Evolutionary conservation across 441 rosid genomes (phyloP).

Genomic region (Croton setiger): DNA sequence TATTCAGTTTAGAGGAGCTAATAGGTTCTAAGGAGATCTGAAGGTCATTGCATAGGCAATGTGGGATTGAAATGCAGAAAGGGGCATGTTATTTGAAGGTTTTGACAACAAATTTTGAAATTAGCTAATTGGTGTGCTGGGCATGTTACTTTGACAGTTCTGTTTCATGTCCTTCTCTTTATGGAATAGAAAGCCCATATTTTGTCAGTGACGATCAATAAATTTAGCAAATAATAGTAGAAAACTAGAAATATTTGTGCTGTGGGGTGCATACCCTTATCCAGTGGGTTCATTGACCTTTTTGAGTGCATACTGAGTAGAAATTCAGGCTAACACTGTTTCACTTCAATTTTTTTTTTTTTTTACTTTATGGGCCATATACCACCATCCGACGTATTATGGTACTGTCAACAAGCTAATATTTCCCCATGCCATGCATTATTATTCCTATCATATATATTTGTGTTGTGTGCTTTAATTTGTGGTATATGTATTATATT

Average conservation of each 20-base stretch:
- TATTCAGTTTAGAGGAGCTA: no score
- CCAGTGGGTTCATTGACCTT: not conserved
- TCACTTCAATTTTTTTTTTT: not conserved
- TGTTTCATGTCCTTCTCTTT: not conserved
- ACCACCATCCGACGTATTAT: not conserved
- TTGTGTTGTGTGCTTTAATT: not conserved
- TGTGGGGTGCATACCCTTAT: not conserved
- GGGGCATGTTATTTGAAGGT: no score
- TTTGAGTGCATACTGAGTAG: not conserved
- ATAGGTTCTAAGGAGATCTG: no score
- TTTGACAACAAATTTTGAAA: no score
- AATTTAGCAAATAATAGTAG: not conserved
- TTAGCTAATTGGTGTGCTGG: not conserved
- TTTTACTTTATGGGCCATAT: not conserved
- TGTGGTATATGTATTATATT: not conserved
- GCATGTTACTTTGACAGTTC: not conserved
- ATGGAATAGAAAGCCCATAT: not conserved
- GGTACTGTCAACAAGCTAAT: not conserved
- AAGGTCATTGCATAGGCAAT: no score
- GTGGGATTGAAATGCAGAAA: no score
- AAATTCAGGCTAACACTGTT: slow-evolving; percentile 1
- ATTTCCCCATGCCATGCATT: not conserved
- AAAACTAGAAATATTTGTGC: not conserved
- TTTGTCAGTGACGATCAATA: not conserved
- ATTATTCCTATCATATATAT: not conserved